Conservation (phyloP, 163 green algal genomes). For the Picocystis sp. region DNA sequence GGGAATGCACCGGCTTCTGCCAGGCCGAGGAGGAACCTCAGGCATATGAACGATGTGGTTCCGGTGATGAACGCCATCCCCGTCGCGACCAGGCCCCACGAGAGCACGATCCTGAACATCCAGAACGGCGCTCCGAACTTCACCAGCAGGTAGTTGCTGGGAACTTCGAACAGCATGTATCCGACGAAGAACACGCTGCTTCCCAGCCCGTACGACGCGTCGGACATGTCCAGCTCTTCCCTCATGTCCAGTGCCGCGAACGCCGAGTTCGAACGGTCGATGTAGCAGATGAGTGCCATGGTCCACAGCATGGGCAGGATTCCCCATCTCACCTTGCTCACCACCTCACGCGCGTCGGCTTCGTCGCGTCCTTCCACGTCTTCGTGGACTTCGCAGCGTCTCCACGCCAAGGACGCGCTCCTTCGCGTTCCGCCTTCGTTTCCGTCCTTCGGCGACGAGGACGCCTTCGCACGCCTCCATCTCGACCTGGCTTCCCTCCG, state of each 20-base stretch:
- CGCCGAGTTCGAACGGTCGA: conserved; percentile 4
- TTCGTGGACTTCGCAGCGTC: no score
- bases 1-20: conserved; percentile 36
- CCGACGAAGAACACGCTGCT: conserved; percentile 3
- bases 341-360: background rate
- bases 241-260: conserved; percentile 3
- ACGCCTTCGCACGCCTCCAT: no score
- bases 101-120: no score
- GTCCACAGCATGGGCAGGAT: conserved; percentile 5
- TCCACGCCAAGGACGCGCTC: no score
- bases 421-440: no score
- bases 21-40: conserved; percentile 28
- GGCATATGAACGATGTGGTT: no score
- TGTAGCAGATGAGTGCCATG: conserved; percentile 2
- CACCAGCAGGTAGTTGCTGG: conserved; percentile 32
- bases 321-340: background rate
- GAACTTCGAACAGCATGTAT: conserved; percentile 1
- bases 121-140: no score
- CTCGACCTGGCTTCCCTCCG: no score
- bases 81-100: no score
- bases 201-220: conserved; percentile 1
- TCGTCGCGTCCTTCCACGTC: no score
- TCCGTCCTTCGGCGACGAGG: no score
- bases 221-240: background rate
- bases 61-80: no score